phyloP scores from a whole-genome alignment of 1,284 basidiomycete species.

The Cryptococcus sp. region DNA sequence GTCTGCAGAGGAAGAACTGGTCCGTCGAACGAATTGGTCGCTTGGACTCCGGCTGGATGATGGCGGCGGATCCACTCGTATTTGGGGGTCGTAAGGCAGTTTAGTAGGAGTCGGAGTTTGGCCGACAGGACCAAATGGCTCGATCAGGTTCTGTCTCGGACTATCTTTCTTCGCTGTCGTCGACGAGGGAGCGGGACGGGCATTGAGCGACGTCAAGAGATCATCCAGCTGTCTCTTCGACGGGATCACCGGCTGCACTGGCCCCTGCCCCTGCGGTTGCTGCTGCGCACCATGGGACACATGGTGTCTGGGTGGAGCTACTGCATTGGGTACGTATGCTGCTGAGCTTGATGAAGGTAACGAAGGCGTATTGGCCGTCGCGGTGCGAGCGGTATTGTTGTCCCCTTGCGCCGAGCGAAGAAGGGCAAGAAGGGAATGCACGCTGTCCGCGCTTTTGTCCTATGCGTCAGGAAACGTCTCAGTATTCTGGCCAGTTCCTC shows the following conservation, averaged over 20 bases:
- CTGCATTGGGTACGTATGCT: too few species aligned
- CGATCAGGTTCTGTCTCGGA: slow-evolving; percentile 58
- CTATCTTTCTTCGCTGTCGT: slow-evolving; percentile 63
- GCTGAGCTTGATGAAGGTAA: too few species aligned
- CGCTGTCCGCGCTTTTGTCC: slow-evolving; percentile 27
- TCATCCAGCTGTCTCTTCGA: slow-evolving; percentile 34
- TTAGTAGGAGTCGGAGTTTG: slow-evolving; percentile 12
- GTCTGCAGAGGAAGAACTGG: background rate
- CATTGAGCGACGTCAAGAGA: slow-evolving; percentile 32
- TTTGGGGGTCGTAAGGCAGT: slow-evolving; percentile 9
- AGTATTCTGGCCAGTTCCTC: background rate
- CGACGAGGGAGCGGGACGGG: slow-evolving; percentile 27
- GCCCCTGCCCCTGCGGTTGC: too few species aligned
- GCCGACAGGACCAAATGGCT: slow-evolving; percentile 44
- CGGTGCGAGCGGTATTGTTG: too few species aligned
- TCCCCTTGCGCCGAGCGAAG: slow-evolving; percentile 27
- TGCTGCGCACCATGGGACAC: too few species aligned
- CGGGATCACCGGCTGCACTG: slow-evolving; percentile 18
- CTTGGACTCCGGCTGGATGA: background rate
- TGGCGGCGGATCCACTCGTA: background rate
- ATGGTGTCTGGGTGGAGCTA: too few species aligned
- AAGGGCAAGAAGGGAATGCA: slow-evolving; percentile 43
- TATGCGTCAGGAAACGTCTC: slow-evolving; percentile 7
- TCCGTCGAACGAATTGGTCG: background rate
- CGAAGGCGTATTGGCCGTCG: slow-evolving; percentile 22